Evolutionary conservation across 2,329 filamentous ascomycete genomes (phyloP).

Genomic region (Phyllosticta citribraziliensis): DNA sequence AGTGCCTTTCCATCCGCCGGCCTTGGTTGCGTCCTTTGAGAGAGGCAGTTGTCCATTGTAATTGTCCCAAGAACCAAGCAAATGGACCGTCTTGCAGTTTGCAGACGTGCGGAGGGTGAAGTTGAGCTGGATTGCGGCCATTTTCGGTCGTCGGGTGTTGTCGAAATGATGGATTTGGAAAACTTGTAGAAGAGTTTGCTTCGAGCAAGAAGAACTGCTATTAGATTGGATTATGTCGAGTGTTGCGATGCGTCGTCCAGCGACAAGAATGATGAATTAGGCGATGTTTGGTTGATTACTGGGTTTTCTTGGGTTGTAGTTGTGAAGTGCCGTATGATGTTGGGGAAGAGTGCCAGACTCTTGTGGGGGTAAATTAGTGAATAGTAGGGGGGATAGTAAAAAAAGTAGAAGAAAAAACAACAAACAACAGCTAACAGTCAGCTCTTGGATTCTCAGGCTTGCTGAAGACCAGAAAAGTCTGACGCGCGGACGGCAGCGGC

Average conservation of each 20-base stretch:
- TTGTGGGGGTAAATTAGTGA: conserved; percentile 9
- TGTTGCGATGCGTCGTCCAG: conserved; percentile 26
- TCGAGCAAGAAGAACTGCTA: conserved; percentile 12
- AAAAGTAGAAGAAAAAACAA: conserved; percentile 26
- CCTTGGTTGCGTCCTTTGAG: conserved; percentile 81
- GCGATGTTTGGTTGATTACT: conserved; percentile 11
- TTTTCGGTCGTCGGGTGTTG: conserved; percentile 33
- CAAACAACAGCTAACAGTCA: conserved; percentile 34
- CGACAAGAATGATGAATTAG: conserved; percentile 23
- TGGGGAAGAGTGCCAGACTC: conserved; percentile 15
- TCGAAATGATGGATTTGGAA: conserved; percentile 12
- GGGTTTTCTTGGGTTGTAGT: conserved; percentile 10
- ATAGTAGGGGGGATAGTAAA: background rate
- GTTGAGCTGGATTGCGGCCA: conserved; percentile 87
- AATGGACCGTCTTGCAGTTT: conserved; percentile 93
- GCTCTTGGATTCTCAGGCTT: conserved; percentile 42
- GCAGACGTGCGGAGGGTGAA: conserved; percentile 93
- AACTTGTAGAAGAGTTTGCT: conserved; percentile 11
- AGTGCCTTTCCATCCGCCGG: conserved; percentile 87
- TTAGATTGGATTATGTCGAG: conserved; percentile 4
- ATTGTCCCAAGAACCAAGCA: conserved; percentile 97
- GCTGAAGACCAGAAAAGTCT: conserved; percentile 33
- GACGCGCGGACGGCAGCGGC: background rate
- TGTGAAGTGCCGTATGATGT: conserved; percentile 13
- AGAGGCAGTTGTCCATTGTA: conserved; percentile 92